Percentiles rank a stretch among this genome's conserved stretches.
phyloP scores from a whole-genome alignment of 371 early-diverging fungal genomes.

The Mucor indicus region DNA sequence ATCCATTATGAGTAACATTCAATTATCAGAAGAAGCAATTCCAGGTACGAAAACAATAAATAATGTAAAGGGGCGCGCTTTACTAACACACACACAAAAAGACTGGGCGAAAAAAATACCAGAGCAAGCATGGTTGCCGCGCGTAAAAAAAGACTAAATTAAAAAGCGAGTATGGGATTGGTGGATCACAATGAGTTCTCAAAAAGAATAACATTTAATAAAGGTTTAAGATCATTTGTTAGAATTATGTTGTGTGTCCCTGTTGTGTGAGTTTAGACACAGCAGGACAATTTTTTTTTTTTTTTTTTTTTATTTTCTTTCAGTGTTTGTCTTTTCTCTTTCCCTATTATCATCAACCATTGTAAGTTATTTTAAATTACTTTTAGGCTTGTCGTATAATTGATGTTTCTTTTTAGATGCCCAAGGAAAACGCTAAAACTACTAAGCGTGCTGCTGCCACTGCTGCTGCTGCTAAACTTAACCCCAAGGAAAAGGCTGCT shows the following conservation, averaged over 20 bases:
- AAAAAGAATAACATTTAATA: no score
- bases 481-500: conserved; percentile 61
- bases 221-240: no score
- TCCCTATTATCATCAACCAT: no score
- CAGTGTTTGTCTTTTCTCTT: neutral
- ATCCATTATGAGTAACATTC: conserved; percentile 36
- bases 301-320: neutral
- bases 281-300: conserved; percentile 1
- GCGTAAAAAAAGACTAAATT: conserved; percentile 9
- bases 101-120: conserved; percentile 42
- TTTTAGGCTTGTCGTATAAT: no score
- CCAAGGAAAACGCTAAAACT: conserved; percentile 15
- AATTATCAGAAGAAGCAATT: conserved; percentile 25
- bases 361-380: no score
- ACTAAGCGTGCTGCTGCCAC: conserved; percentile 18
- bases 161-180: no score
- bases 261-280: no score
- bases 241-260: no score
- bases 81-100: conserved; percentile 2
- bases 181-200: no score
- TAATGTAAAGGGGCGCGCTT: neutral
- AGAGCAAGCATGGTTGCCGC: conserved; percentile 39
- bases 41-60: conserved; percentile 26
- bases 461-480: conserved; percentile 27
- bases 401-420: conserved; percentile 8